These are phyloP conservation scores for Chrysophaeum taylorii DNA, from an alignment of 352 stramenopile species.

Conservation along the genomic window DNA sequence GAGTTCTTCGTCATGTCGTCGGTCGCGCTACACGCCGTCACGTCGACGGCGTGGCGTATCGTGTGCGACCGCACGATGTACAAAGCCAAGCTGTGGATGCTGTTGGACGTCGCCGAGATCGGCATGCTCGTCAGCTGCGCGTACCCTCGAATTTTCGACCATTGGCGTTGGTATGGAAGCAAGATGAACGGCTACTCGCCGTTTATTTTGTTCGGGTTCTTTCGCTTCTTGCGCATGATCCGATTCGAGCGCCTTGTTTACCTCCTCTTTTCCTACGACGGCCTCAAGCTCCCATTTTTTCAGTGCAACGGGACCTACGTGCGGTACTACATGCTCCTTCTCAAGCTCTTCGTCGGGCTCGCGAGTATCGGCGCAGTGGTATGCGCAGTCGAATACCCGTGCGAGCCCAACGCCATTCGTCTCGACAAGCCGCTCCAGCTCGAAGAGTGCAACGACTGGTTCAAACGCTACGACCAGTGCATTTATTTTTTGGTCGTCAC, in stretches of 20 bases:
- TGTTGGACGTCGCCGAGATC: not conserved
- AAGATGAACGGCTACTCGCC: not conserved
- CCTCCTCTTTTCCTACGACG: not conserved
- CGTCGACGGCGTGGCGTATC: not conserved
- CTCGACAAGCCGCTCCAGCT: not conserved
- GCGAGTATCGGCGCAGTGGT: not conserved
- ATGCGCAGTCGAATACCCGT: not conserved
- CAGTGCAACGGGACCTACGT: not conserved
- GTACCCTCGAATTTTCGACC: not conserved
- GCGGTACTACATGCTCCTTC: not conserved
- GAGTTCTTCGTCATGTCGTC: not conserved
- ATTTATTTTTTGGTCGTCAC: slow-evolving; percentile 7
- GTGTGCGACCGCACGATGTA: not conserved
- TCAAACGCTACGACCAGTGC: not conserved
- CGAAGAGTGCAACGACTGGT: not conserved
- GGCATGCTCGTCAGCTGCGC: not conserved
- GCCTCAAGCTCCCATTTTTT: not conserved
- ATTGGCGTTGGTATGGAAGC: not conserved
- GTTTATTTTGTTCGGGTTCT: not conserved
- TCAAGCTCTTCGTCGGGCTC: not conserved
- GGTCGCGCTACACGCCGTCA: not conserved
- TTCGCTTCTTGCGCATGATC: not conserved
- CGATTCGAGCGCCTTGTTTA: not conserved
- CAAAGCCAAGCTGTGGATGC: not conserved
- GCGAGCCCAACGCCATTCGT: not conserved